Percentiles rank a stretch among this genome's conserved stretches.
These are phyloP conservation scores for Zygosaccharomyces siamensis DNA, from an alignment of 805 yeast genomes.

Conservation along the genomic window DNA sequence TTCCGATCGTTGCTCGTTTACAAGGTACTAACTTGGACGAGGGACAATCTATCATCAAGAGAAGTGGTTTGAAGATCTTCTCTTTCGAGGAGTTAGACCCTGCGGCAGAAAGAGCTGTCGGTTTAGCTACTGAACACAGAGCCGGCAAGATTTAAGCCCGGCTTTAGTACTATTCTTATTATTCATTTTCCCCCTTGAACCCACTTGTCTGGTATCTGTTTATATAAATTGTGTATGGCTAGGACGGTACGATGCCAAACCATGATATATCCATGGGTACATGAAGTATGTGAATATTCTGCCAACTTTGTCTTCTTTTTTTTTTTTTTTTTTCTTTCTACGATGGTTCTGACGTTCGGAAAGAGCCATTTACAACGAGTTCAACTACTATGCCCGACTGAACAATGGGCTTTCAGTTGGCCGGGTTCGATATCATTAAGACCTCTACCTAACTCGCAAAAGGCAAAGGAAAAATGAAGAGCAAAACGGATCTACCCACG, in stretches of 20 bases:
- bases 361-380: background rate
- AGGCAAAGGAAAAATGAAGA: background rate
- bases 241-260: background rate
- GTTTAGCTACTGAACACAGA: constrained; percentile 44
- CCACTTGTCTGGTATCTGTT: background rate
- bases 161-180: background rate
- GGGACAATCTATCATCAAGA: constrained; percentile 79
- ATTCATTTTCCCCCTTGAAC: background rate
- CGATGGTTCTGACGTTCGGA: background rate
- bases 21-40: constrained; percentile 95
- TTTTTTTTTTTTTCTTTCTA: background rate
- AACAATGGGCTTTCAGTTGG: no score
- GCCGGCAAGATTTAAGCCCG: background rate
- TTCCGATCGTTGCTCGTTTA: constrained; percentile 96
- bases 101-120: constrained; percentile 94
- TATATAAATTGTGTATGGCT: background rate
- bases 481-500: background rate
- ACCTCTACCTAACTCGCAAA: no score
- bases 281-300: background rate
- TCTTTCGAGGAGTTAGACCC: constrained; percentile 90
- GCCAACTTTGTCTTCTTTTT: background rate
- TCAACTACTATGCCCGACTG: background rate
- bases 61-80: constrained; percentile 89
- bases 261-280: background rate
- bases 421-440: no score